Conservation (phyloP, 1,284 basidiomycete genomes). For the Limonomyces culmigenus region DNA sequence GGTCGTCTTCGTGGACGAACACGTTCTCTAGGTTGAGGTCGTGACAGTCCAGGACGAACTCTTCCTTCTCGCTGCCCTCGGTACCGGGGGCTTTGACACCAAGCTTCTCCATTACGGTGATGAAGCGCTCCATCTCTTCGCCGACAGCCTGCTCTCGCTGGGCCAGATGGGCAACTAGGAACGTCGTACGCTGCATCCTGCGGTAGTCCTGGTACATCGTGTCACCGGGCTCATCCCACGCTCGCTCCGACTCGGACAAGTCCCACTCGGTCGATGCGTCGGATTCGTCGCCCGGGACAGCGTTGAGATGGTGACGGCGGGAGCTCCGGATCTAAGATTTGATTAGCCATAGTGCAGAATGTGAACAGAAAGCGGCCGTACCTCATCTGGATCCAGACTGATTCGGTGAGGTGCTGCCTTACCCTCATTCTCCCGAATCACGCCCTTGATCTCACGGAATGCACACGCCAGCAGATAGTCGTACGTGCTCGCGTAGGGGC, state of each 20-base stretch:
- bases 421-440: constrained; percentile 58
- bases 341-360: not conserved
- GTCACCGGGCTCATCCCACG: constrained; percentile 52
- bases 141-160: constrained; percentile 41
- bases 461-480: constrained; percentile 48
- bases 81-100: constrained; percentile 11
- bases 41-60: constrained; percentile 62
- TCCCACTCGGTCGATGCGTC: constrained; percentile 62
- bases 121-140: constrained; percentile 54
- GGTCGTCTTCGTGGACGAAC: constrained; percentile 56
- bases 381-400: constrained; percentile 63
- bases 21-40: constrained; percentile 68
- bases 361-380: constrained; percentile 12
- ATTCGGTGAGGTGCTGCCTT: constrained; percentile 53
- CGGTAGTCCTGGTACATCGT: constrained; percentile 65
- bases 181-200: constrained; percentile 58
- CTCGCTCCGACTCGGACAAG: constrained; percentile 56
- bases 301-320: constrained; percentile 45
- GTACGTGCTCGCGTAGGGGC: constrained; percentile 46
- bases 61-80: constrained; percentile 19
- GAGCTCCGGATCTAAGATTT: constrained; percentile 21
- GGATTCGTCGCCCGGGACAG: constrained; percentile 48
- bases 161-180: constrained; percentile 50
- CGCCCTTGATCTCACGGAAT: constrained; percentile 46
- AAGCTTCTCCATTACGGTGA: constrained; percentile 43